Evolutionary conservation across 176 grass and related monocot species (phyloP), one percentile per base, ranked within the genome.

Genomic region (Miscanthus lutarioriparius): DNA sequence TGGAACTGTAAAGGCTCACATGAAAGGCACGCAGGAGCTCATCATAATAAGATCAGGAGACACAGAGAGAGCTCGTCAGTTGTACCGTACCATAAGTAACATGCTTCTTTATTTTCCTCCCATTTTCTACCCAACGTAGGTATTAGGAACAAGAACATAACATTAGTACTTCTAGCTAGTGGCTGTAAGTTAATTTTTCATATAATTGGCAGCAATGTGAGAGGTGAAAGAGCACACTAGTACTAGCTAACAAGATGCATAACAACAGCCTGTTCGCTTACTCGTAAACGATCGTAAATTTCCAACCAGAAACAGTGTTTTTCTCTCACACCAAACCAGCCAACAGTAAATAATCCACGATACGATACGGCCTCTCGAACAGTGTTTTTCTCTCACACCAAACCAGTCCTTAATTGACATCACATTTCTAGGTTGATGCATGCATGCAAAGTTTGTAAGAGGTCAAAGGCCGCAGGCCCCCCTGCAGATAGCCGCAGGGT

Each of bases 401-500:
- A n/a, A n/a, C n/a, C n/a, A n/a, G 75, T 40, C 44, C 79, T 64
- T 72, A 44, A 56, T 16, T 76, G 51, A 22, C 51, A 54, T 75
- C 33, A 40, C 62, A 68, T 84, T 87, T 91, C 69, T 51, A 17
- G 4, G 2, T 4, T 23, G 13, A 61, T 37, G 75, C 67, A 83
- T 85, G 85, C 85, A 93, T 86, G 80, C 84, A 74, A 88, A 77
- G 80, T 82, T 82, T 51, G 73, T 27, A 26, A 76, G 25, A 76
- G 78, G 85, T 87, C 85, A 94, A 94, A 92, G 87, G 67, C n/a
- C n/a, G n/a, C 33, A 92, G 87, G 76, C 48, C 71, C 71, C 45
- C 51, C 76, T 81, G 73, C 75, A 86, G 80, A 75, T 51, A 86
- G 85, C 81, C 69, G 83, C 80, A 89, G 66, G 74, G 54, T 85